Percentiles rank a stretch among this genome's conserved stretches.
These are phyloP conservation scores for Erigeron canadensis DNA, from an alignment of 129 eudicot species.

Conservation along the genomic window DNA sequence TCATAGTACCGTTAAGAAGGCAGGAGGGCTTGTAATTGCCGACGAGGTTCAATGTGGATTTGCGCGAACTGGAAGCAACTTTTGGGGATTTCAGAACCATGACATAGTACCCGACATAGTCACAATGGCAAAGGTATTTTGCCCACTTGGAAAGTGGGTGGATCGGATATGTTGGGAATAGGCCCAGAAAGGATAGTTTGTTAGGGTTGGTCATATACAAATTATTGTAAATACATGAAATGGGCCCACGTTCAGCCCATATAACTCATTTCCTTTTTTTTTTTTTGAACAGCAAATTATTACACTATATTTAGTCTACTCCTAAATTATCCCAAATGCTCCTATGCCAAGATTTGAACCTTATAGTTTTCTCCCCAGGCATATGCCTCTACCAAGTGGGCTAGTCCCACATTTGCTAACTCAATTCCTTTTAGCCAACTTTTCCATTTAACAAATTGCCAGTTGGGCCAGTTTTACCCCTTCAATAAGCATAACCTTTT, in stretches of 20 bases:
- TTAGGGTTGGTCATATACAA: no score
- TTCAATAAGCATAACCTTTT: no score
- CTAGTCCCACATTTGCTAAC: no score
- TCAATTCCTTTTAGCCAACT: not conserved
- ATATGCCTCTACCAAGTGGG: no score
- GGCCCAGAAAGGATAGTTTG: not conserved
- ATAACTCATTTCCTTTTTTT: not conserved
- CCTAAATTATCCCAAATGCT: no score
- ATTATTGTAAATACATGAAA: not conserved
- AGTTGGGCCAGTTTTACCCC: no score
- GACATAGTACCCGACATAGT: conserved; percentile 75
- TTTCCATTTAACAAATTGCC: not conserved
- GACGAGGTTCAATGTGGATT: conserved; percentile 86
- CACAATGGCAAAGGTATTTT: conserved; percentile 78
- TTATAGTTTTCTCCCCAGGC: no score
- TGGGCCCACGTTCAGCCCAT: not conserved
- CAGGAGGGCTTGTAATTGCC: conserved; percentile 75
- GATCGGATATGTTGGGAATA: not conserved
- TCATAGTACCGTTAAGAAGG: conserved; percentile 55
- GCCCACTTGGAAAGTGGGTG: not conserved
- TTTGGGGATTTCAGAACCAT: conserved; percentile 75
- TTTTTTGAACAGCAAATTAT: no score
- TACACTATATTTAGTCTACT: no score
- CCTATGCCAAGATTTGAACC: no score
- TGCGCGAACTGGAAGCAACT: conserved; percentile 76